Conservation (phyloP, 441 rosid species). For the Adansonia madagascariensis region DNA sequence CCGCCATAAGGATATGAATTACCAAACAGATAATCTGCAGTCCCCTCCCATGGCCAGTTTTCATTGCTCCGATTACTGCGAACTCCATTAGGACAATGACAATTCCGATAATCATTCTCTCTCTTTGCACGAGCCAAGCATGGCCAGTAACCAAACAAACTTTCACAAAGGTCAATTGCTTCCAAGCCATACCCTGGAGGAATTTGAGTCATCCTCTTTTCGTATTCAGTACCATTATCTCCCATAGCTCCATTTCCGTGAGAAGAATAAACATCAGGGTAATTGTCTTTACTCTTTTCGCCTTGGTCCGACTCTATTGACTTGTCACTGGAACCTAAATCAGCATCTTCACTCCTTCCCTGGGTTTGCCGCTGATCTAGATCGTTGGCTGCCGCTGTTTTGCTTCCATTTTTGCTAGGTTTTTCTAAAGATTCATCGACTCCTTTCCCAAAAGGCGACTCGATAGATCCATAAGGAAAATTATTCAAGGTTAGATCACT, state of each 20-base stretch:
- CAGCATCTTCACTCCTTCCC: constrained; percentile 6
- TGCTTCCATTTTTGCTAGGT: constrained; percentile 24
- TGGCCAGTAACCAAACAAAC: constrained; percentile 76
- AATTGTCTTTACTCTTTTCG: constrained; percentile 20
- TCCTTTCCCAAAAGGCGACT: constrained; percentile 34
- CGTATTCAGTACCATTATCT: constrained; percentile 29
- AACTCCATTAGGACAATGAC: constrained; percentile 25
- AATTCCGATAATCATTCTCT: constrained; percentile 24
- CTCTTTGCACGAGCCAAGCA: constrained; percentile 51
- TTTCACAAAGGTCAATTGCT: constrained; percentile 76
- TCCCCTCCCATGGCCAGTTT: constrained; percentile 50
- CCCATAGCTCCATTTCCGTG: constrained; percentile 20
- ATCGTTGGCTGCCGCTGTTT: constrained; percentile 18
- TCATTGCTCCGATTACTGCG: constrained; percentile 32
- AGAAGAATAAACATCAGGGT: neutral
- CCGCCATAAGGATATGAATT: constrained; percentile 55
- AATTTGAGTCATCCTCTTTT: constrained; percentile 40
- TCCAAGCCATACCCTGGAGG: constrained; percentile 79
- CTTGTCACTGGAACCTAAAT: constrained; percentile 11
- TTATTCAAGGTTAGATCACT: constrained; percentile 27
- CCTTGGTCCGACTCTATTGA: neutral
- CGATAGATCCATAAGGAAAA: constrained; percentile 37
- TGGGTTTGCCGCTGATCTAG: constrained; percentile 18
- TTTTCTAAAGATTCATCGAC: constrained; percentile 28
- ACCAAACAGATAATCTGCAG: constrained; percentile 76